Conservation (phyloP, 257 asterid species). For the Solanum pinnatisectum region DNA sequence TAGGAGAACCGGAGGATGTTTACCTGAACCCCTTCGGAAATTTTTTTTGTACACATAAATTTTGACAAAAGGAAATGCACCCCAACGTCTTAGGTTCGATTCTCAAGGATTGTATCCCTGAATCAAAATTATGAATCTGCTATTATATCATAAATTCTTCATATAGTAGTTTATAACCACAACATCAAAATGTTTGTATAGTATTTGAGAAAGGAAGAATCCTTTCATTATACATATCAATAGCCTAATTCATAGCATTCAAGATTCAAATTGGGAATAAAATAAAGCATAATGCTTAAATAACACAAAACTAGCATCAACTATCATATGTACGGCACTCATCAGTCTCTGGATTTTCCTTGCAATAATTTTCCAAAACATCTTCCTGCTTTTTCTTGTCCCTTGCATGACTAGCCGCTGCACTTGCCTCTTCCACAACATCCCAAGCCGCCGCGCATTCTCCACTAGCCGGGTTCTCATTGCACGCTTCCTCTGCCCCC, state of each 20-base stretch:
- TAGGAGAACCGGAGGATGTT: background rate
- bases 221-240: background rate
- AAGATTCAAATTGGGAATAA: background rate
- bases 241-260: background rate
- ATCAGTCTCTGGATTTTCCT: conserved; percentile 87
- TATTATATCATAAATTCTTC: background rate
- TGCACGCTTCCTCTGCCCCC: conserved; percentile 62
- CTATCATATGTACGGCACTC: conserved; percentile 92
- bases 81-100: background rate
- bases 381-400: conserved; percentile 64
- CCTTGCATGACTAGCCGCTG: conserved; percentile 87
- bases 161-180: background rate
- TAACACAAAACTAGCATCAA: conserved; percentile 1
- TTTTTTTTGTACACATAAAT: too few species aligned
- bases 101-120: background rate
- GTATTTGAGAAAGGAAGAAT: background rate
- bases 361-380: conserved; percentile 71
- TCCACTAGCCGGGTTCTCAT: conserved; percentile 54
- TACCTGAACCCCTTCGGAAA: background rate
- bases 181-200: background rate
- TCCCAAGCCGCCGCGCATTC: conserved; percentile 99
- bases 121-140: background rate
- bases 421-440: conserved; percentile 99
- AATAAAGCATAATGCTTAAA: background rate
- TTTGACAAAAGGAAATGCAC: background rate